Evolutionary conservation across 148 eudicot genomes (phyloP), one percentile per base, ranked within the genome.

Genomic region (Euryodendron excelsum): DNA sequence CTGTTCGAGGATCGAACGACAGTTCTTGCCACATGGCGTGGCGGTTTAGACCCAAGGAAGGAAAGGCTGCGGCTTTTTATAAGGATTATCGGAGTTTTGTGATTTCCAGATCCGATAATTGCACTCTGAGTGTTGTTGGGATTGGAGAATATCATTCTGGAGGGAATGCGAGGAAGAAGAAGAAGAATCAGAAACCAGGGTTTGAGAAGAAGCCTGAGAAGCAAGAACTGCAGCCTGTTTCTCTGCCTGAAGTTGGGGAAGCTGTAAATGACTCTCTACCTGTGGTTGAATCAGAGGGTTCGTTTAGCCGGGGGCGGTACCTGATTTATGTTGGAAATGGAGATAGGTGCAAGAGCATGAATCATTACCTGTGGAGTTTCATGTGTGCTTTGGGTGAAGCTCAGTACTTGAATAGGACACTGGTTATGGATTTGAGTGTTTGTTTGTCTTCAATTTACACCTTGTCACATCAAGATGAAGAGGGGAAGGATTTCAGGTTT

Each of bases 381-480:
- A 85, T 86, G 86, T 96, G 99, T 81, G 94, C 97, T 15, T 84
- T 96, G 48, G 99, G 99, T 18, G 99, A 96, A 87, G 99, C 99
- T 63, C 98, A 90, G 84, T 93, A 93, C 79, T 84, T 96, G 88
- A 96, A 96, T 28, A 87, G 98, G 37, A 96, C 99, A 1, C 84
- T 96, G 23, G 85, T 96, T 65, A 91, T 96, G 94, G 99, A 96
- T 80, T 60, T 93, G 81, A 88, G 77, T 76, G 80, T 96, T 47
- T 96, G 99, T 64, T 79, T 93, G 75, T 88, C 98, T 14, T 89
- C 91, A n/a, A 85, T 93, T 55, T 91, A 96, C 83, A 88, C 90
- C n/a, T 83, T 73, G n/a, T 86, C 90, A 3, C 88, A 85, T 33
- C 89, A 77, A 64, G 86, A 91, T 17, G 99, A 93, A 79, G 98